Conservation (phyloP, 768 basidiomycete species). For the Rhizopogon vulgaris region DNA sequence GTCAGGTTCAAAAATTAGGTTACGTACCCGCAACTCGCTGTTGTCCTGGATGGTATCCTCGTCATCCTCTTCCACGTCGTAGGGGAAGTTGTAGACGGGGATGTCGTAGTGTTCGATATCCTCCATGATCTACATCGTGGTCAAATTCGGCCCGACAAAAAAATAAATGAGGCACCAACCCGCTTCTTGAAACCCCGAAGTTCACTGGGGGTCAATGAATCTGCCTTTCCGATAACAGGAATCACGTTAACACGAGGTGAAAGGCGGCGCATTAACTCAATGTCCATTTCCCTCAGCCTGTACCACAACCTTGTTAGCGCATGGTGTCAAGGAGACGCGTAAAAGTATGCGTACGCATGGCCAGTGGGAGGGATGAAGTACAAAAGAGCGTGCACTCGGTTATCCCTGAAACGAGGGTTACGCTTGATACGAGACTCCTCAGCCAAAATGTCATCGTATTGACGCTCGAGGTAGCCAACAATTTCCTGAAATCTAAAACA, state of each 20-base stretch:
- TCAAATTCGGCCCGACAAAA: conserved; percentile 4
- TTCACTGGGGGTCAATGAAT: conserved; percentile 89
- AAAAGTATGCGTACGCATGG: conserved; percentile 64
- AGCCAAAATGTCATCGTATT: conserved; percentile 98
- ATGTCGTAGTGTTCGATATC: conserved; percentile 98
- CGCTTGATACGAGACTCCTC: conserved; percentile 99
- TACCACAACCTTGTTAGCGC: not conserved
- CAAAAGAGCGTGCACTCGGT: conserved; percentile 91
- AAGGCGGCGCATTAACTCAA: conserved; percentile 96
- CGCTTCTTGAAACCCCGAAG: conserved; percentile 95
- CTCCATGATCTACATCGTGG: conserved; percentile 79
- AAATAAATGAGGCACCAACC: conserved; percentile 32
- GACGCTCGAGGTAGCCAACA: conserved; percentile 91
- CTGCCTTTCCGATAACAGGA: conserved; percentile 95
- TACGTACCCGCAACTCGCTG: conserved; percentile 80
- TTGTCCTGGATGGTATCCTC: conserved; percentile 98
- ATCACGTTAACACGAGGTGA: conserved; percentile 99
- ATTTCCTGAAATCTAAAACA: conserved; percentile 87
- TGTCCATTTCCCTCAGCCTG: conserved; percentile 95
- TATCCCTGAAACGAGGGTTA: conserved; percentile 98
- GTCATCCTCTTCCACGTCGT: conserved; percentile 98
- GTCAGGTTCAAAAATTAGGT: not conserved
- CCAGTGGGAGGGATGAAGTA: conserved; percentile 99
- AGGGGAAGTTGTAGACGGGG: conserved; percentile 99
- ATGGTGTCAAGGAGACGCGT: not conserved